These are phyloP conservation scores for Ilyonectria sp. DNA, from an alignment of 2,329 filamentous ascomycete genomes.

Conservation along the genomic window DNA sequence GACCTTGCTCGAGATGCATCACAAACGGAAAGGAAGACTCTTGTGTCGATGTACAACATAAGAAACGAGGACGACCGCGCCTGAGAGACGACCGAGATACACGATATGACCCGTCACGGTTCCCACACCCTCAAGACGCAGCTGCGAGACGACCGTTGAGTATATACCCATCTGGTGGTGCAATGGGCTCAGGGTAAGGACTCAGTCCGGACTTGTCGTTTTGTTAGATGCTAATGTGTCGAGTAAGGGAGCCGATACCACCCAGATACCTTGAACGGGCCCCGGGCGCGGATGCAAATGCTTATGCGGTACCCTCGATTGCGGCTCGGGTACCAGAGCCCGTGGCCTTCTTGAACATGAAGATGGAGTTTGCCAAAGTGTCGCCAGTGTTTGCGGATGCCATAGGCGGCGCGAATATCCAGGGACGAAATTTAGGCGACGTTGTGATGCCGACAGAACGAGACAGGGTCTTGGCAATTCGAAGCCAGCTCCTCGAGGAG, in stretches of 20 bases:
- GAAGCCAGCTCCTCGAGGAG: slow-evolving; percentile 70
- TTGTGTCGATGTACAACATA: slow-evolving; percentile 88
- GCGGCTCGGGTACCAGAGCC: slow-evolving; percentile 63
- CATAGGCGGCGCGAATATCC: slow-evolving; percentile 63
- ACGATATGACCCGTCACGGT: slow-evolving; percentile 68
- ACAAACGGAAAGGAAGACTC: slow-evolving; percentile 85
- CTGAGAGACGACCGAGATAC: slow-evolving; percentile 80
- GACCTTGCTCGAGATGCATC: slow-evolving; percentile 84
- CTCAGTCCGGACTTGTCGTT: slow-evolving; percentile 61
- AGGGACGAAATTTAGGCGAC: slow-evolving; percentile 68
- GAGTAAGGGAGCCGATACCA: slow-evolving; percentile 63
- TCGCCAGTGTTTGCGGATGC: slow-evolving; percentile 71
- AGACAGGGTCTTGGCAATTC: slow-evolving; percentile 66
- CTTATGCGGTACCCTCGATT: slow-evolving; percentile 63
- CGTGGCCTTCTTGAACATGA: slow-evolving; percentile 71
- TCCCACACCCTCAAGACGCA: slow-evolving; percentile 62
- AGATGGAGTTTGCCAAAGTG: slow-evolving; percentile 70
- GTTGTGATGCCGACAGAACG: slow-evolving; percentile 67
- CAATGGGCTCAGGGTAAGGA: slow-evolving; percentile 62
- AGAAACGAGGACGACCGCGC: slow-evolving; percentile 84
- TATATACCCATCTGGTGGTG: slow-evolving; percentile 63
- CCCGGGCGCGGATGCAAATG: slow-evolving; percentile 63
- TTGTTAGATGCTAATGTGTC: slow-evolving; percentile 66
- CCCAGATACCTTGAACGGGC: slow-evolving; percentile 68
- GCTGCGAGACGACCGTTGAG: slow-evolving; percentile 65